Evolutionary conservation across 169 alveolate species (phyloP), one percentile per base, ranked within the genome.

Genomic region (Fabrea salina): DNA sequence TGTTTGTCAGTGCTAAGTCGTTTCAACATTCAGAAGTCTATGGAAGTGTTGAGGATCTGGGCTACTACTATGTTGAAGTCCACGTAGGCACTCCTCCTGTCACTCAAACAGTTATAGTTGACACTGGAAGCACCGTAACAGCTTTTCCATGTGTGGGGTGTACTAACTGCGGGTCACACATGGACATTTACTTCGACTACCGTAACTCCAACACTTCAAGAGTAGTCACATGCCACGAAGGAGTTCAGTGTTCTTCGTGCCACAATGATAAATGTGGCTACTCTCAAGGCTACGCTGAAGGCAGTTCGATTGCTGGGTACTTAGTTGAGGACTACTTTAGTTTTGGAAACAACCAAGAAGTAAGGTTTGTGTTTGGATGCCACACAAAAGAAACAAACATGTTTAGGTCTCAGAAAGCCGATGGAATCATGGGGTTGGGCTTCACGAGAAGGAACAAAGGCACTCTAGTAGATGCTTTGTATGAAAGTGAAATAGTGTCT

Each of bases 351-450:
- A 47, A 79, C 27, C 74, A 79, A 6, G 85, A 85, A 22, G 89
- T 84, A 27, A 8, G n/a, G 44, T 37, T 16, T 40, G 82, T 79
- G 11, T 81, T 91, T 43, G 97, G 96, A 0, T 94, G 97, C 58
- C 95, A 92, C 32, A 57, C 79, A 5, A 74, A 44, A 27, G 97
- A 94, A 82, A 92, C 94, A 33, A 77, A 92, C 43, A 75, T 91
- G 79, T 94, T 95, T 70, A 80, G 53, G 32, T 83, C 95, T 11
- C 92, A 95, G 82, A 75, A 79, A 70, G 98, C 95, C 4, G 94
- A 92, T 83, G 98, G 98, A 0, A 95, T 95, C 27, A 71, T 95
- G 79, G 98, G 98, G 16, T 82, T 89, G 30, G 88, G 83, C 3
- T 49, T 27, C 61, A 40, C 59, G 33, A 61, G 82, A 37, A n/a